Evolutionary conservation across 2,329 filamentous ascomycete species (phyloP).

Genomic region (Aspergillus floridensis): DNA sequence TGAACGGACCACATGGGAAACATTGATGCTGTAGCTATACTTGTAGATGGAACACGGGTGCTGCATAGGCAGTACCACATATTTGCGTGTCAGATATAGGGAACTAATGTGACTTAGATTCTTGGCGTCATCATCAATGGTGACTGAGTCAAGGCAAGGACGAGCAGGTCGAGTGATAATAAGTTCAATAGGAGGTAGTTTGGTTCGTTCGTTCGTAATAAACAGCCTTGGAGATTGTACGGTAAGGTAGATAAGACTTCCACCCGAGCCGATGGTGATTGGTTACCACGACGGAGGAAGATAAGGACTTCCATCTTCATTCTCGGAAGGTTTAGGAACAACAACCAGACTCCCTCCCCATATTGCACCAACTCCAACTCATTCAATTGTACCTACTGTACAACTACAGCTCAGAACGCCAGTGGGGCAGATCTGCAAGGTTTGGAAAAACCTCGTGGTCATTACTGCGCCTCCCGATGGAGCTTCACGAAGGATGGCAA

Average conservation of each 20-base stretch:
- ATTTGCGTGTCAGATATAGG: too few species aligned
- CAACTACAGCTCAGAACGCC: too few species aligned
- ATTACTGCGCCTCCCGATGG: too few species aligned
- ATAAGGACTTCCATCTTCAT: neutral
- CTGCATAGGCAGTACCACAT: too few species aligned
- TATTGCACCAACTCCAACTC: too few species aligned
- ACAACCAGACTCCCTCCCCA: neutral
- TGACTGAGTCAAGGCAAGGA: neutral
- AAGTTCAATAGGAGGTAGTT: neutral
- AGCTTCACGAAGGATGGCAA: too few species aligned
- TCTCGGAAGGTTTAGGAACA: neutral
- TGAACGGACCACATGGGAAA: too few species aligned
- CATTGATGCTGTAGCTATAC: too few species aligned
- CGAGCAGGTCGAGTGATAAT: neutral
- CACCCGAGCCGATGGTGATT: neutral
- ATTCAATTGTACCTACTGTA: too few species aligned
- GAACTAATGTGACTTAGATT: neutral
- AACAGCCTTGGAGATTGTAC: neutral
- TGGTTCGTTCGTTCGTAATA: neutral
- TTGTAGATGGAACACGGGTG: too few species aligned
- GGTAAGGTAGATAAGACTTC: neutral
- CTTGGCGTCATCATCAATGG: neutral
- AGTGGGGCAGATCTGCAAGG: too few species aligned
- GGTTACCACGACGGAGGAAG: neutral
- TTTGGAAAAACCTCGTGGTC: too few species aligned